These are phyloP conservation scores for Emmonsiellopsis sp. DNA, from an alignment of 2,329 filamentous ascomycete species.

Conservation along the genomic window DNA sequence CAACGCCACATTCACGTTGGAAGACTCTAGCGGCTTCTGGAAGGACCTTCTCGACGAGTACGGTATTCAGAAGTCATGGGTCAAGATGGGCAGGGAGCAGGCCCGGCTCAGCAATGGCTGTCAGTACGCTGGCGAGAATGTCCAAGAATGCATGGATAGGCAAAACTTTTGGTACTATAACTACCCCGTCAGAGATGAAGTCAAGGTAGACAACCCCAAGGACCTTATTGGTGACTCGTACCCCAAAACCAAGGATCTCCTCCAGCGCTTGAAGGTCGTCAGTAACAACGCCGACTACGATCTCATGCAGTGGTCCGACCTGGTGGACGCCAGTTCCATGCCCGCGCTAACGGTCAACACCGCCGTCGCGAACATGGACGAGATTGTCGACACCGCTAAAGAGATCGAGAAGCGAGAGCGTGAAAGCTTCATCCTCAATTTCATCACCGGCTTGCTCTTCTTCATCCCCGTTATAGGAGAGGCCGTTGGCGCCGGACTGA, in stretches of 20 bases:
- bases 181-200: not conserved
- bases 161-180: not conserved
- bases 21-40: not conserved
- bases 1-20: not conserved
- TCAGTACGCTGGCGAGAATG: not conserved
- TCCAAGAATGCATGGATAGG: not conserved
- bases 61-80: slow-evolving; percentile 1
- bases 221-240: not conserved
- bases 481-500: not conserved
- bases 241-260: not conserved
- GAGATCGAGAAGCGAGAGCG: not conserved
- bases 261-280: not conserved
- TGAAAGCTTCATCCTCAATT: not conserved
- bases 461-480: not conserved
- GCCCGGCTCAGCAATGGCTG: not conserved
- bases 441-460: not conserved
- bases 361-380: not conserved
- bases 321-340: not conserved
- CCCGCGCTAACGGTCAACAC: not conserved
- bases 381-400: not conserved
- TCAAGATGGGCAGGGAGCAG: not conserved
- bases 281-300: not conserved
- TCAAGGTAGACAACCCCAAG: slow-evolving; percentile 1
- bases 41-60: not conserved
- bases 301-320: not conserved